Evolutionary conservation across 208 protist species (phyloP), one percentile per base, ranked within the genome.

Genomic region (Trypanosoma platydactyli): DNA sequence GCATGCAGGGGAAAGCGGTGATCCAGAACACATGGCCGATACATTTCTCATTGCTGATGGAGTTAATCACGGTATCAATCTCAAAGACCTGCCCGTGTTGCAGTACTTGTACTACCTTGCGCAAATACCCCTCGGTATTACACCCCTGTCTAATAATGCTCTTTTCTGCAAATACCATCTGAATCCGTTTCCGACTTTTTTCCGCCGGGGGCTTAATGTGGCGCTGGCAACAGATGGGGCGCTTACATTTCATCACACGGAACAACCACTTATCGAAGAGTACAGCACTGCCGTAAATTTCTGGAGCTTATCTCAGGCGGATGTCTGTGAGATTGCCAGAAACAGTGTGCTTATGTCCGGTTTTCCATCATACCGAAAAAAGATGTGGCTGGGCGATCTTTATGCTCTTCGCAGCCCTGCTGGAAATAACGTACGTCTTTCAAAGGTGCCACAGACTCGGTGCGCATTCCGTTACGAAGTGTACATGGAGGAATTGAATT

Each of bases 61-160:
- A 46, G 98, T 99, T 63, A 93, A 90, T 42, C 98, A 99, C 80
- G 98, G 98, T 64, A 98, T 99, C 46, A 94, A 95, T 53, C 88
- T 99, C 7, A 73, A 83, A 52, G 81, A 97, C 40, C 77, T 77
- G 18, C 94, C 98, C 0, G 83, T 93, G 24, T 73, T 99, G 45
- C 91, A 99, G 86, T 99, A 99, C 73, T 81, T 99, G 29, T 99
- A 98, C 76, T 99, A 99, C 73, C 80, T 99, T 4, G 70, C 75
- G 18, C 98, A 99, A 83, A 92, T 99, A 57, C 97, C 97, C 22
- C 81, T 99, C 11, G 94, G 95, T 20, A 81, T 99, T 27, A 98
- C 97, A 61, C 98, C 98, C 35, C 81, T 99, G 27, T 98, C 89
- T 70, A 99, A 99, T 84, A 99, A 99, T 85, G 82, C 89, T 5